Conservation (phyloP, 2,329 filamentous ascomycete genomes). For the Cladosporium sp. region DNA sequence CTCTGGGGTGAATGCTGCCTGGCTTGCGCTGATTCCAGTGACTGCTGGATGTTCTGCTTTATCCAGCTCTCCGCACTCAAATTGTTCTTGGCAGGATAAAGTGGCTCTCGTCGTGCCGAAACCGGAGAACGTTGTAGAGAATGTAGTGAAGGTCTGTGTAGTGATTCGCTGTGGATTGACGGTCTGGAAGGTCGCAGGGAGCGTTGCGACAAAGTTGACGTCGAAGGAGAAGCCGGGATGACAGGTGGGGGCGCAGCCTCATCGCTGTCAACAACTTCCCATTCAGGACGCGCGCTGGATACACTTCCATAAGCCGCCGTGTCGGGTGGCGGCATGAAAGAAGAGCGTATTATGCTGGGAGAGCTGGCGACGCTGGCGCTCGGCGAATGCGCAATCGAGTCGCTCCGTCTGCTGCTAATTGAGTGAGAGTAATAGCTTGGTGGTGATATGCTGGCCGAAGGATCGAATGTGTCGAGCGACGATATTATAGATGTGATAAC, state of each 20-base stretch:
- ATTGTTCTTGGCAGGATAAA: slow-evolving; percentile 14
- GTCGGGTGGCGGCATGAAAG: slow-evolving; percentile 7
- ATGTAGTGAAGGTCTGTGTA: slow-evolving; percentile 1
- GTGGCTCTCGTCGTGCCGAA: background rate
- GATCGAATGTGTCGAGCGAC: slow-evolving; percentile 44
- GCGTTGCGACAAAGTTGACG: slow-evolving; percentile 2
- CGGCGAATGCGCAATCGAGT: slow-evolving; percentile 18
- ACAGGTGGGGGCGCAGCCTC: slow-evolving; percentile 53
- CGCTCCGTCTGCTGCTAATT: slow-evolving; percentile 12
- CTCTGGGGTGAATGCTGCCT: slow-evolving; percentile 10
- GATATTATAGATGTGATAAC: slow-evolving; percentile 61
- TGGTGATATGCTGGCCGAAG: slow-evolving; percentile 15
- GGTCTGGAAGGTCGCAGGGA: background rate
- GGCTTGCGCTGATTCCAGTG: slow-evolving; percentile 17
- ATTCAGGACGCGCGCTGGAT: slow-evolving; percentile 31
- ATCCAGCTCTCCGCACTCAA: slow-evolving; percentile 30
- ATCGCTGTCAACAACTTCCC: slow-evolving; percentile 47
- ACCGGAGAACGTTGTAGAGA: slow-evolving; percentile 7
- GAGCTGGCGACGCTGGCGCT: slow-evolving; percentile 20
- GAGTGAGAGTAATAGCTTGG: slow-evolving; percentile 18
- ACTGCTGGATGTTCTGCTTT: slow-evolving; percentile 19
- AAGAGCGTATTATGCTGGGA: slow-evolving; percentile 11
- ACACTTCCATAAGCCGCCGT: slow-evolving; percentile 50
- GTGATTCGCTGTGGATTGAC: slow-evolving; percentile 3
- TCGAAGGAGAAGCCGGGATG: background rate